phyloP scores from a whole-genome alignment of 345 rosid genomes.

The Corchorus capsularis region DNA sequence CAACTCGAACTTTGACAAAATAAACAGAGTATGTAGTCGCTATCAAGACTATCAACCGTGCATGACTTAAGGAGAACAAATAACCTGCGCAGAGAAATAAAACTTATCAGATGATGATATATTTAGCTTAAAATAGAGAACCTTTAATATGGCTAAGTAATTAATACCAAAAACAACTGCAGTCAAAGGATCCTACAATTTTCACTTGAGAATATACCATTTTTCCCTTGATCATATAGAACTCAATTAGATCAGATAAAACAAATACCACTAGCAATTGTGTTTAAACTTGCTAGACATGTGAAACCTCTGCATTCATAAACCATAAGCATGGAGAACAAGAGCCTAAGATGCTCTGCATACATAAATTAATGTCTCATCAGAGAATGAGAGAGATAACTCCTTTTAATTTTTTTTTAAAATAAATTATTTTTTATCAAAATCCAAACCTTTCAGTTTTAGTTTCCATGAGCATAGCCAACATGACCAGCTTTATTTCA shows the following conservation, averaged over 20 bases:
- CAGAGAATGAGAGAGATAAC: background rate
- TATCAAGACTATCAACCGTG: conserved; percentile 79
- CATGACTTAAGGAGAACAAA: conserved; percentile 88
- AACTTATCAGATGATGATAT: background rate
- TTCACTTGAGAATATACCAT: background rate
- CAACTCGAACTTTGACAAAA: conserved; percentile 84
- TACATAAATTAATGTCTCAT: background rate
- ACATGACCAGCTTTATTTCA: conserved; percentile 8
- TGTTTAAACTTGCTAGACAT: background rate
- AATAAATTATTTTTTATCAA: background rate
- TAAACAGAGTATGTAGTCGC: conserved; percentile 73
- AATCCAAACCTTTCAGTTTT: background rate
- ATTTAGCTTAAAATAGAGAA: background rate
- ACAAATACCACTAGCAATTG: background rate
- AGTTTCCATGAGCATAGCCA: background rate
- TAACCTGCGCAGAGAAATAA: conserved; percentile 57
- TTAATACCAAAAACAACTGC: background rate
- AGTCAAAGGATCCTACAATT: background rate
- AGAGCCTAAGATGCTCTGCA: background rate
- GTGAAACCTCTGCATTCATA: background rate
- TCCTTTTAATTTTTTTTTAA: background rate
- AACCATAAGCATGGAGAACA: background rate
- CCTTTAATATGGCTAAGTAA: background rate
- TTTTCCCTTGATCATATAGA: background rate
- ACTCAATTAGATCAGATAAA: background rate